Conservation (phyloP, 768 basidiomycete species). For the Pleurotus sapidus region DNA sequence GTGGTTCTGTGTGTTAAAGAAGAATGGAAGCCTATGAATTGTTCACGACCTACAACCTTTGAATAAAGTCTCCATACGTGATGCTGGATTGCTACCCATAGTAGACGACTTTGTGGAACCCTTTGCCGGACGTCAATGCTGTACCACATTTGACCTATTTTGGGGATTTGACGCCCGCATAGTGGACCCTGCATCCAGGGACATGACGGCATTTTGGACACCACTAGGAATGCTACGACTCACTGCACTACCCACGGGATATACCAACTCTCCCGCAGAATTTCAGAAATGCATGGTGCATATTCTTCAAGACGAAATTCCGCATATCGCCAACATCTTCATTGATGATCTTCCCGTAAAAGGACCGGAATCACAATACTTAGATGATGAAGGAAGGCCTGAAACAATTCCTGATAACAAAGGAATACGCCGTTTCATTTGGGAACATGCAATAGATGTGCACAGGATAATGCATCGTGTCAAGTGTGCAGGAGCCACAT, state of each 20-base stretch:
- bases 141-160: constrained; percentile 30
- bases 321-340: constrained; percentile 10
- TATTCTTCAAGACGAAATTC: constrained; percentile 27
- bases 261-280: constrained; percentile 30
- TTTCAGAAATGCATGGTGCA: constrained; percentile 31
- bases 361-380: constrained; percentile 18
- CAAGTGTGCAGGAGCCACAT: constrained; percentile 23
- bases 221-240: constrained; percentile 30
- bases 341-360: constrained; percentile 12
- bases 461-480: constrained; percentile 31
- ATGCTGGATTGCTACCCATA: constrained; percentile 30
- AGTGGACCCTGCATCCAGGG: constrained; percentile 17
- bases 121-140: constrained; percentile 23
- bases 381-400: constrained; percentile 9
- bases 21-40: constrained; percentile 26
- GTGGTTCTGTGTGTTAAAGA: constrained; percentile 38
- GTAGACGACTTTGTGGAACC: constrained; percentile 29
- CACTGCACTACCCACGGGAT: constrained; percentile 34
- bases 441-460: constrained; percentile 33
- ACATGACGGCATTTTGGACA: constrained; percentile 36
- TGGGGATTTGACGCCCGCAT: constrained; percentile 31
- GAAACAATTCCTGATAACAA: constrained; percentile 22
- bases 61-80: constrained; percentile 32
- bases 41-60: constrained; percentile 37
- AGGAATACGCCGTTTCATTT: constrained; percentile 26